Conservation (phyloP, 2,329 filamentous ascomycete species). For the Penicillium polonicum region DNA sequence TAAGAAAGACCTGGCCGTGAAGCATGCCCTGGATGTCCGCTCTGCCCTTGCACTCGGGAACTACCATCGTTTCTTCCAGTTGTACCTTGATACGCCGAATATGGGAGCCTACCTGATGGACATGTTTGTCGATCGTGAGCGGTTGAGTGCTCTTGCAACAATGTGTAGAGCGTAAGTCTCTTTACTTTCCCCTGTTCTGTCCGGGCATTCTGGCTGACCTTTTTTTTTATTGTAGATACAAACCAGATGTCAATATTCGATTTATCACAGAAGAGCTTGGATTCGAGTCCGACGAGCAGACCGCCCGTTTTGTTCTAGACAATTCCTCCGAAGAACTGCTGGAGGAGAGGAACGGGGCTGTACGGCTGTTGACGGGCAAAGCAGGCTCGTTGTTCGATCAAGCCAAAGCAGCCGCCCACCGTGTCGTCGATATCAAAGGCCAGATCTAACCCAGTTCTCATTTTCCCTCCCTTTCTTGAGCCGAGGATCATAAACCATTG, state of each 20-base stretch:
- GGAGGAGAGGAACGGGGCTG: slow-evolving; percentile 71
- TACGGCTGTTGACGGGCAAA: slow-evolving; percentile 72
- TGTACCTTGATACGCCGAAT: slow-evolving; percentile 90
- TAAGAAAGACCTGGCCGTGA: slow-evolving; percentile 78
- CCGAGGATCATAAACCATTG: background rate
- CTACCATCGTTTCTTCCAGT: slow-evolving; percentile 96
- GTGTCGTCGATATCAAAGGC: slow-evolving; percentile 92
- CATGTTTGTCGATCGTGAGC: slow-evolving; percentile 95
- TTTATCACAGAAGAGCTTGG: slow-evolving; percentile 95
- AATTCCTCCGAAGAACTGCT: slow-evolving; percentile 73
- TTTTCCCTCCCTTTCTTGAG: background rate
- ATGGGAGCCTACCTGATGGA: slow-evolving; percentile 99
- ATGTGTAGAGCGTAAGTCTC: slow-evolving; percentile 91
- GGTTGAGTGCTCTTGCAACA: slow-evolving; percentile 81
- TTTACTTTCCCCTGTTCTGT: background rate
- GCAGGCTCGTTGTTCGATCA: slow-evolving; percentile 71
- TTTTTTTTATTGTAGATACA: slow-evolving; percentile 65
- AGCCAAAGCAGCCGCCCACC: slow-evolving; percentile 71
- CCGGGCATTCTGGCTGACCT: background rate
- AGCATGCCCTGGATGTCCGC: slow-evolving; percentile 87
- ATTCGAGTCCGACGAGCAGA: slow-evolving; percentile 89
- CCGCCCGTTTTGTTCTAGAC: slow-evolving; percentile 85
- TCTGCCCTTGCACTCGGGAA: slow-evolving; percentile 90
- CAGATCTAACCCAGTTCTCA: slow-evolving; percentile 61
- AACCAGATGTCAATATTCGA: slow-evolving; percentile 81